A percentile compares a stretch with the other conserved stretches of the same genome.
Evolutionary conservation across 1,139 yeast genomes (phyloP).

Genomic region (Starmera stellimalicola): DNA sequence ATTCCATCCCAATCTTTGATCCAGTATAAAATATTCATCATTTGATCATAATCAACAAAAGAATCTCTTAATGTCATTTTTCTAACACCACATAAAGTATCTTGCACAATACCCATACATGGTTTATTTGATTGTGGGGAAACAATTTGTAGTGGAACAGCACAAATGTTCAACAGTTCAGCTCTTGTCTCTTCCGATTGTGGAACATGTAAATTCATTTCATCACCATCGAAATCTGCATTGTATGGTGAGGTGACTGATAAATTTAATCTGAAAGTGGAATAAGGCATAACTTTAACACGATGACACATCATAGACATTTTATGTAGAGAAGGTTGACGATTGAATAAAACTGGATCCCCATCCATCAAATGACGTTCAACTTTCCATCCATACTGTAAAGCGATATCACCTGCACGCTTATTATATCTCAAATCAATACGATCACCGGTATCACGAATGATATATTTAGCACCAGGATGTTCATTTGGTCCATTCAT

Average conservation of each 20-base stretch:
- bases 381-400: slow-evolving; percentile 98
- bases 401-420: slow-evolving; percentile 95
- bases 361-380: slow-evolving; percentile 97
- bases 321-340: slow-evolving; percentile 98
- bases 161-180: slow-evolving; percentile 88
- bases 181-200: slow-evolving; percentile 98
- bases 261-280: slow-evolving; percentile 91
- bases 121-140: slow-evolving; percentile 99
- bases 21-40: slow-evolving; percentile 95
- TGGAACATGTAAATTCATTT: slow-evolving; percentile 99
- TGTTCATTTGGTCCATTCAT: slow-evolving; percentile 98
- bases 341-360: slow-evolving; percentile 95
- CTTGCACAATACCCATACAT: slow-evolving; percentile 99
- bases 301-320: slow-evolving; percentile 99
- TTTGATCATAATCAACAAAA: slow-evolving; percentile 86
- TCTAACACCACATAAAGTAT: slow-evolving; percentile 93
- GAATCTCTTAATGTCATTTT: slow-evolving; percentile 88
- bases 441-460: slow-evolving; percentile 97
- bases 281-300: slow-evolving; percentile 97
- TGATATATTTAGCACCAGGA: slow-evolving; percentile 98
- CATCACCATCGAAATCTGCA: slow-evolving; percentile 99
- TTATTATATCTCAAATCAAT: slow-evolving; percentile 94
- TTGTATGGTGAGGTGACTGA: slow-evolving; percentile 98
- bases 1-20: slow-evolving; percentile 99
- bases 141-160: slow-evolving; percentile 94